Evolutionary conservation across 495 filamentous ascomycete species (phyloP).

Genomic region (Rhypophila decipiens): DNA sequence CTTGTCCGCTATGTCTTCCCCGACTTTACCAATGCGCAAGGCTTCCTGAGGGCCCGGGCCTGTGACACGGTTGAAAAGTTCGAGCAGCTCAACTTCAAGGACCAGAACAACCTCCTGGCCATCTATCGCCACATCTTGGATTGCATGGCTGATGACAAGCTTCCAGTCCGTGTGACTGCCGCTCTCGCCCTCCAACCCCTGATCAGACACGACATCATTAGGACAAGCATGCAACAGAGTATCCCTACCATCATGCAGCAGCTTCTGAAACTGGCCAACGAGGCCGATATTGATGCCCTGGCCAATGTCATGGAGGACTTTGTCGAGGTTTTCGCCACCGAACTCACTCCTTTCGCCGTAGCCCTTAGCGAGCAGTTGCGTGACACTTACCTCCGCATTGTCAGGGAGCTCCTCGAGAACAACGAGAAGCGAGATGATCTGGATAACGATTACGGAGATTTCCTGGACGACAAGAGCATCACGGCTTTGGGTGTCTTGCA

Average conservation of each 20-base stretch:
- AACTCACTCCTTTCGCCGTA: conserved; percentile 96
- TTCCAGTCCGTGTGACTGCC: conserved; percentile 91
- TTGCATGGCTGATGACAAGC: conserved; percentile 85
- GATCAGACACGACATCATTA: conserved; percentile 91
- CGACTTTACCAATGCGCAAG: conserved; percentile 88
- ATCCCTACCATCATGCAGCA: conserved; percentile 99
- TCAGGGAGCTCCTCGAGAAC: conserved; percentile 83
- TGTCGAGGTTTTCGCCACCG: conserved; percentile 92
- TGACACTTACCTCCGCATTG: conserved; percentile 92
- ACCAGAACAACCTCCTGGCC: conserved; percentile 84
- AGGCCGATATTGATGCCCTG: conserved; percentile 87
- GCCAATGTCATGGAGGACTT: conserved; percentile 99
- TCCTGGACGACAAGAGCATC: conserved; percentile 96
- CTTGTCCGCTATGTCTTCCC: conserved; percentile 97
- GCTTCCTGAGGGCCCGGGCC: conserved; percentile 88
- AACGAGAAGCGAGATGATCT: conserved; percentile 65
- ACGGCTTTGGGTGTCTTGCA: conserved; percentile 94
- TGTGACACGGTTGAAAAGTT: conserved; percentile 98
- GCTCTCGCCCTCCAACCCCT: conserved; percentile 91
- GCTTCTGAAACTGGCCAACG: conserved; percentile 89
- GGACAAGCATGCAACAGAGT: conserved; percentile 89
- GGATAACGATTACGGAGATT: conserved; percentile 77
- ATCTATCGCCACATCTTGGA: conserved; percentile 96
- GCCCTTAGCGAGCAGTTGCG: conserved; percentile 92
- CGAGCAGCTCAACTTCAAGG: conserved; percentile 91